phyloP scores from a whole-genome alignment of 1,284 basidiomycete genomes.

The Fomitopsis pinicola region DNA sequence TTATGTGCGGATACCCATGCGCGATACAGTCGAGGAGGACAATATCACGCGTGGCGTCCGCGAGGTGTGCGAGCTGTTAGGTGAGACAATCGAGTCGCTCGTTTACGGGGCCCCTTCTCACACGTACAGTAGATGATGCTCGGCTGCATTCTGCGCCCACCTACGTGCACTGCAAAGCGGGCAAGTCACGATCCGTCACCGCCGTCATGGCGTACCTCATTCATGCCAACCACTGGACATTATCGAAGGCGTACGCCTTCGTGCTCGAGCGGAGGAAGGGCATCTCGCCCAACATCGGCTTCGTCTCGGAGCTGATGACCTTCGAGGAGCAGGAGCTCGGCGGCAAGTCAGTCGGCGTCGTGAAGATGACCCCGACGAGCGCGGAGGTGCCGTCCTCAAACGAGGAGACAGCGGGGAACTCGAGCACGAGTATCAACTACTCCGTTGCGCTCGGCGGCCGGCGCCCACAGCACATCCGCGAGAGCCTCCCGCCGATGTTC shows the following conservation, averaged over 20 bases:
- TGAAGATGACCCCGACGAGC: conserved; percentile 41
- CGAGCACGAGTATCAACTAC: conserved; percentile 30
- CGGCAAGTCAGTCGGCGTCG: conserved; percentile 73
- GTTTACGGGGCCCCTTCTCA: background rate
- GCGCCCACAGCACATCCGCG: conserved; percentile 58
- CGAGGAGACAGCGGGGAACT: conserved; percentile 19
- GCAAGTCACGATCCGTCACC: conserved; percentile 94
- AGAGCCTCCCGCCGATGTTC: conserved; percentile 69
- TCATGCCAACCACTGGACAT: conserved; percentile 93
- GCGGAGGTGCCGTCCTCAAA: conserved; percentile 17
- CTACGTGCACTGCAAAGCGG: conserved; percentile 96
- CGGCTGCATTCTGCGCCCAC: conserved; percentile 82
- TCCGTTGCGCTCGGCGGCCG: conserved; percentile 41
- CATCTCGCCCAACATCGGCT: conserved; percentile 97
- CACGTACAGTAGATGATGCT: conserved; percentile 70
- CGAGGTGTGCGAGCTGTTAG: conserved; percentile 83
- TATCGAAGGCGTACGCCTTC: conserved; percentile 86
- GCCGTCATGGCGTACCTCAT: conserved; percentile 97
- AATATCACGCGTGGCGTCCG: conserved; percentile 81
- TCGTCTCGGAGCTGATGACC: conserved; percentile 94
- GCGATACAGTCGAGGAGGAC: conserved; percentile 93
- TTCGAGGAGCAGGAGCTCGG: conserved; percentile 91
- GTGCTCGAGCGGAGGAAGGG: conserved; percentile 88
- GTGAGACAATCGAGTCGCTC: conserved; percentile 33
- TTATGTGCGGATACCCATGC: conserved; percentile 87